These are phyloP conservation scores for Phallus indusiatus DNA, from an alignment of 768 basidiomycete species.

Conservation along the genomic window DNA sequence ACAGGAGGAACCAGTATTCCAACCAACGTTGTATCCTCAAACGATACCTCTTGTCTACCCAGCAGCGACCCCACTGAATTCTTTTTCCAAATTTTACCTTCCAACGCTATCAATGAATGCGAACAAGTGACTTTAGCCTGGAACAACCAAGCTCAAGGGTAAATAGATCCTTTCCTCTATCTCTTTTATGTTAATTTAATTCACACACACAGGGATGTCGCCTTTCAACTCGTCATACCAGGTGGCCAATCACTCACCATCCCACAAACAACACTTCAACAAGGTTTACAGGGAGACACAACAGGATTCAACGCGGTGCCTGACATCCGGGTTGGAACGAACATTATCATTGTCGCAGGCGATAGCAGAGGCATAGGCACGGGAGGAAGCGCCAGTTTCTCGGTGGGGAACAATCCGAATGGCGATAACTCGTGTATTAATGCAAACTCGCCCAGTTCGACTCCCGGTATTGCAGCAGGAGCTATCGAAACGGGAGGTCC, in stretches of 20 bases:
- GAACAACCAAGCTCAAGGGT: constrained; percentile 47
- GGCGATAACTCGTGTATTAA: constrained; percentile 40
- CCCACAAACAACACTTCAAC: constrained; percentile 38
- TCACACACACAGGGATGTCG: constrained; percentile 33
- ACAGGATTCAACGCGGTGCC: constrained; percentile 61
- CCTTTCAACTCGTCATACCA: constrained; percentile 63
- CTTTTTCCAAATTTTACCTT: constrained; percentile 50
- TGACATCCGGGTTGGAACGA: constrained; percentile 52
- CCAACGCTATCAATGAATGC: constrained; percentile 60
- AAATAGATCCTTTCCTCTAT: constrained; percentile 13
- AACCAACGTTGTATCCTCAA: constrained; percentile 41
- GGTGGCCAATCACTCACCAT: constrained; percentile 69
- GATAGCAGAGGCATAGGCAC: constrained; percentile 59
- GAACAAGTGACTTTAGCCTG: constrained; percentile 55
- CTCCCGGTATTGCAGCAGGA: constrained; percentile 66
- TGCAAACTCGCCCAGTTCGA: constrained; percentile 60
- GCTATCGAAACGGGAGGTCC: constrained; percentile 18
- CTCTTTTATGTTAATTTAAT: constrained; percentile 1
- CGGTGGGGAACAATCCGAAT: constrained; percentile 38
- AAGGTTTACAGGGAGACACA: constrained; percentile 31
- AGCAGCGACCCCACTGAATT: constrained; percentile 42
- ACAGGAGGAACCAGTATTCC: constrained; percentile 67
- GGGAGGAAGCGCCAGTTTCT: constrained; percentile 59
- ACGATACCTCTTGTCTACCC: constrained; percentile 54
- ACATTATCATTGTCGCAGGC: constrained; percentile 55